Conservation (phyloP, 2,329 filamentous ascomycete genomes). For the Colletotrichum echinochloae region DNA sequence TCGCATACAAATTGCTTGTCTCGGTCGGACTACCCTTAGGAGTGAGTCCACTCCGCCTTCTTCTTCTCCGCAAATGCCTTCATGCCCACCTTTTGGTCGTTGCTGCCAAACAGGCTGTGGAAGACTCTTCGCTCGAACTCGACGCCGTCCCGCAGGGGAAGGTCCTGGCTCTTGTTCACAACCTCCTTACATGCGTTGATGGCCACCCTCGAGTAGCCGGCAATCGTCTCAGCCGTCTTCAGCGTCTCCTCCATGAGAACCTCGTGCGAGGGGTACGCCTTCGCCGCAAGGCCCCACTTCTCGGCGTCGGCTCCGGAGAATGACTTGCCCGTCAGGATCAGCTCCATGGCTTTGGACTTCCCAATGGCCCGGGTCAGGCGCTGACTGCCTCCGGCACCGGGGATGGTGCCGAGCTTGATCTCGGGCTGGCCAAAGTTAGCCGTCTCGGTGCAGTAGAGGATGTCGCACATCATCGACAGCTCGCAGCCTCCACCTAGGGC, state of each 20-base stretch:
- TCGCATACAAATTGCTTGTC: conserved; percentile 20
- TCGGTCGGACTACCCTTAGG: conserved; percentile 58
- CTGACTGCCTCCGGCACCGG: conserved; percentile 92
- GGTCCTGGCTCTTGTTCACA: conserved; percentile 98
- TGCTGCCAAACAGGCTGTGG: conserved; percentile 91
- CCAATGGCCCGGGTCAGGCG: conserved; percentile 85
- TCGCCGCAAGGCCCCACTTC: conserved; percentile 90
- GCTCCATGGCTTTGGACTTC: conserved; percentile 90
- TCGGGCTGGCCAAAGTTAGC: conserved; percentile 98
- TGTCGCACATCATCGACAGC: conserved; percentile 96
- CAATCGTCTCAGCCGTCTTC: conserved; percentile 89
- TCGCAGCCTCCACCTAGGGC: conserved; percentile 96
- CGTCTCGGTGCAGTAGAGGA: conserved; percentile 86
- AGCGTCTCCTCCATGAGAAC: conserved; percentile 85
- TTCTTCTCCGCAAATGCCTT: conserved; percentile 95
- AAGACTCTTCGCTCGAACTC: conserved; percentile 96
- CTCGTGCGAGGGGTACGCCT: conserved; percentile 82
- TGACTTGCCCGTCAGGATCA: conserved; percentile 86
- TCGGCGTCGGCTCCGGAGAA: conserved; percentile 88
- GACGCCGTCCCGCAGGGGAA: conserved; percentile 87
- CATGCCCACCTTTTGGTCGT: conserved; percentile 98
- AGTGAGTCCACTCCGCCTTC: conserved; percentile 90
- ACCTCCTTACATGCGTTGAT: conserved; percentile 94
- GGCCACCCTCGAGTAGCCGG: conserved; percentile 86
- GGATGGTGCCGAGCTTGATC: conserved; percentile 93